A percentile compares a stretch with the other conserved stretches of the same genome.
These are phyloP conservation scores for Phaeosphaeria sp. DNA, from an alignment of 2,329 filamentous ascomycete genomes.

Conservation along the genomic window DNA sequence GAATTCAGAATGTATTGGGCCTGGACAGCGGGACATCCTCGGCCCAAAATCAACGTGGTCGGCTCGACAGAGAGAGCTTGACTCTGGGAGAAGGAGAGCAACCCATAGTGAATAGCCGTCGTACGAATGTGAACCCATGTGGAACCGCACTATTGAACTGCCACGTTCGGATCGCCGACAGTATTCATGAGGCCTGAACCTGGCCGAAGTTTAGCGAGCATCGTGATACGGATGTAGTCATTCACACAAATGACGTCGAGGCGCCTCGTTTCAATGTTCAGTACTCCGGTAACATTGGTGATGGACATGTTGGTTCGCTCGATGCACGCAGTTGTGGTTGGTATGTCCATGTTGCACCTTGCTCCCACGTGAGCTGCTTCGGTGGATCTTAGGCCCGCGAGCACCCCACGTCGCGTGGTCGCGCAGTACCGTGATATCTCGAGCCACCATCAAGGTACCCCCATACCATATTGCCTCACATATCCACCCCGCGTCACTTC, in stretches of 20 bases:
- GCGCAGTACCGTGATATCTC: conserved; percentile 18
- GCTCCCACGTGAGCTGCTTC: conserved; percentile 10
- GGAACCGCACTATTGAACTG: conserved; percentile 1
- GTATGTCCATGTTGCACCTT: background rate
- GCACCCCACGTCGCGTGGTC: conserved; percentile 26
- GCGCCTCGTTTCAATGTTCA: background rate
- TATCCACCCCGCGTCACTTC: conserved; percentile 1
- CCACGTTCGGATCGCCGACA: background rate
- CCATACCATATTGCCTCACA: conserved; percentile 13
- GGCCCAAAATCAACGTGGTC: background rate
- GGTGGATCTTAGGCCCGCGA: conserved; percentile 12
- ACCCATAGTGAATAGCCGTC: background rate
- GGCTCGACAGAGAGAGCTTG: background rate
- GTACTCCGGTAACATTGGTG: no score
- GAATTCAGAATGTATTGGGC: background rate
- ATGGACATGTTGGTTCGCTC: background rate
- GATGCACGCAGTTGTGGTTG: background rate
- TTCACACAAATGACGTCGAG: background rate
- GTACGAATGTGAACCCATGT: background rate
- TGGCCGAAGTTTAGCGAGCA: background rate
- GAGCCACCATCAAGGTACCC: conserved; percentile 45
- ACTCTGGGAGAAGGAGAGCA: no score
- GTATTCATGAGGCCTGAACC: conserved; percentile 2
- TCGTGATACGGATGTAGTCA: background rate
- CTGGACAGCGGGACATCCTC: background rate